Percentiles rank a stretch among this genome's conserved stretches.
Conservation (phyloP, 2,329 filamentous ascomycete species). For the Metarhizium guizhouense region DNA sequence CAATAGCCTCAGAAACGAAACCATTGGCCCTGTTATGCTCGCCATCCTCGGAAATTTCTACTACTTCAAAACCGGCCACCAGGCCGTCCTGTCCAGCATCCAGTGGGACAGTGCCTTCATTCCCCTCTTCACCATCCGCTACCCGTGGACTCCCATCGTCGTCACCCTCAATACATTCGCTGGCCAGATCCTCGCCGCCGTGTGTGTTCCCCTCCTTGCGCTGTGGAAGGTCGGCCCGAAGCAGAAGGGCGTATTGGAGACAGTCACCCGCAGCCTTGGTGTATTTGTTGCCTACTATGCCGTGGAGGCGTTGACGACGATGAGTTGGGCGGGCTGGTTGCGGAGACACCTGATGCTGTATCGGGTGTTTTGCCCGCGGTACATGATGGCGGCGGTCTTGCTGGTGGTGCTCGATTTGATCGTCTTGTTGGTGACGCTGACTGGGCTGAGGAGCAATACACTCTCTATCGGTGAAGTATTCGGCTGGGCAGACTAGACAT, state of each 20-base stretch:
- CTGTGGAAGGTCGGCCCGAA: conserved; percentile 85
- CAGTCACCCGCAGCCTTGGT: conserved; percentile 60
- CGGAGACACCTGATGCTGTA: conserved; percentile 94
- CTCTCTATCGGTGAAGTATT: conserved; percentile 79
- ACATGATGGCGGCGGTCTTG: conserved; percentile 69
- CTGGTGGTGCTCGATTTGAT: conserved; percentile 72
- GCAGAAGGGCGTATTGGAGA: conserved; percentile 58
- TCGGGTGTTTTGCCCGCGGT: conserved; percentile 83
- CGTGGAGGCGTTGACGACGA: conserved; percentile 74
- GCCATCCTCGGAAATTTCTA: conserved; percentile 87
- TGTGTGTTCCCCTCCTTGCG: conserved; percentile 70
- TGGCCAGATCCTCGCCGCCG: conserved; percentile 73
- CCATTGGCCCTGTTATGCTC: conserved; percentile 77
- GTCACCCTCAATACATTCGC: conserved; percentile 82
- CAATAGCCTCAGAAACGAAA: conserved; percentile 50
- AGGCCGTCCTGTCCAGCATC: conserved; percentile 76
- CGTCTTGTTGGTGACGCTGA: conserved; percentile 59
- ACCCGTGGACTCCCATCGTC: conserved; percentile 81
- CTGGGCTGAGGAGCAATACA: conserved; percentile 67
- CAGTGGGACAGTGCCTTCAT: conserved; percentile 97
- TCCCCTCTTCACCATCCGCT: conserved; percentile 69
- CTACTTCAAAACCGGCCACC: conserved; percentile 97
- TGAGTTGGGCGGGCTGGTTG: conserved; percentile 81
- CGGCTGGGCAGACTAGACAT: conserved; percentile 55
- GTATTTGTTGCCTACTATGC: conserved; percentile 77